phyloP scores from a whole-genome alignment of 306 rosid genomes.

The Senna tora region DNA sequence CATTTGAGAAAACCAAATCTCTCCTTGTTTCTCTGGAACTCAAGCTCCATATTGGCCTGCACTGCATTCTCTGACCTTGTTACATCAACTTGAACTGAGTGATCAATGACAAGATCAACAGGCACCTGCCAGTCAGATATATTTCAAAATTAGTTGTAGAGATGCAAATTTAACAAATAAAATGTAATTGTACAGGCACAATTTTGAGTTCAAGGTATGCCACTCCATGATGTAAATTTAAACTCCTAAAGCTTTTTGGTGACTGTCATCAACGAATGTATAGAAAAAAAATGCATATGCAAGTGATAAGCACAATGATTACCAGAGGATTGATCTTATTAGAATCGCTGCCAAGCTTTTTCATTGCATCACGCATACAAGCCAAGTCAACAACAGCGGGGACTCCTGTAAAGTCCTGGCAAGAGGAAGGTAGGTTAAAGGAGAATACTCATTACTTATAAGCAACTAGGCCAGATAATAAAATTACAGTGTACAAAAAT shows the following conservation, averaged over 20 bases:
- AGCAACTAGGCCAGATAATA: conserved; percentile 10
- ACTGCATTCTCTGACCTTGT: conserved; percentile 94
- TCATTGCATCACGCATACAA: conserved; percentile 99
- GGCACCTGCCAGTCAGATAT: conserved; percentile 68
- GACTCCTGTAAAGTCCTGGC: conserved; percentile 96
- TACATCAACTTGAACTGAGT: conserved; percentile 98
- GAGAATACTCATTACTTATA: not conserved
- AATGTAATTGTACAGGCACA: not conserved
- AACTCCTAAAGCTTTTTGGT: conserved; percentile 7
- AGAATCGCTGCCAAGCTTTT: conserved; percentile 92
- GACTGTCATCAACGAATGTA: conserved; percentile 14
- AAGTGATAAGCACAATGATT: conserved; percentile 35
- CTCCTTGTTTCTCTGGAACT: conserved; percentile 91
- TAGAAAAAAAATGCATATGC: not conserved
- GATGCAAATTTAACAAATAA: not conserved
- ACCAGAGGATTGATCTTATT: conserved; percentile 96
- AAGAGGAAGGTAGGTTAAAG: conserved; percentile 22
- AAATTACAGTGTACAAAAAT: not conserved
- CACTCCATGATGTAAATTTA: not conserved
- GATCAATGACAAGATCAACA: conserved; percentile 97
- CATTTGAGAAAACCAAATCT: conserved; percentile 98
- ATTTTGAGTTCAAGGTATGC: conserved; percentile 7
- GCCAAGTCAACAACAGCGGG: conserved; percentile 99
- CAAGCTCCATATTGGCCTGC: conserved; percentile 97
- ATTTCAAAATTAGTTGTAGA: conserved; percentile 9